phyloP scores from a whole-genome alignment of 441 rosid genomes.

The Mallotus repandus region DNA sequence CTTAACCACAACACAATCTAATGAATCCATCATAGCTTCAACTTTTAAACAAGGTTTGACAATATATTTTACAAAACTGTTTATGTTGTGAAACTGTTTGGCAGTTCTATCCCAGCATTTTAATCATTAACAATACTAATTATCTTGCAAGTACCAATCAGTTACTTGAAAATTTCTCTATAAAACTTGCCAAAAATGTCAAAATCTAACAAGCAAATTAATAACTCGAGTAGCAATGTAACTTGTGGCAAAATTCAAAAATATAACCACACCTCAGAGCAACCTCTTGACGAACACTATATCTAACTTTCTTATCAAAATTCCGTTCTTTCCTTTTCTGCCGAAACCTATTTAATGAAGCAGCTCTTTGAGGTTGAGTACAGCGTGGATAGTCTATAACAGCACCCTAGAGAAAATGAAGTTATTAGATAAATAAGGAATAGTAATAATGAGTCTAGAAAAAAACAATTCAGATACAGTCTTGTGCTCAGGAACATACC shows the following conservation, averaged over 20 bases:
- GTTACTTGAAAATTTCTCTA: not conserved
- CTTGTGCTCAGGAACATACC: constrained; percentile 40
- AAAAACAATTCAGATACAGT: not conserved
- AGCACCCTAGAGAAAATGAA: constrained; percentile 36
- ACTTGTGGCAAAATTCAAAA: not conserved
- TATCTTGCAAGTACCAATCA: not conserved
- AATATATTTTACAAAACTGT: not conserved
- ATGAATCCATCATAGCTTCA: not conserved
- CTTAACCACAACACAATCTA: not conserved
- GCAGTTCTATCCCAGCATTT: not conserved
- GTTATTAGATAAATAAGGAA: not conserved
- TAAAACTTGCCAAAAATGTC: not conserved
- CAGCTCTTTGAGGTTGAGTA: constrained; percentile 81
- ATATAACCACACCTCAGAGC: constrained; percentile 65
- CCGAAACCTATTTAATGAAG: constrained; percentile 82
- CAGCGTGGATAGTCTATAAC: constrained; percentile 59
- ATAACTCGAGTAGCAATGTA: not conserved
- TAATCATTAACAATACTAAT: not conserved
- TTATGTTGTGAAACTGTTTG: not conserved
- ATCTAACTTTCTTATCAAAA: constrained; percentile 93
- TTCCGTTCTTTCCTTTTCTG: constrained; percentile 93
- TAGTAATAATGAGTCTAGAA: not conserved
- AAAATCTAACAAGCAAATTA: not conserved
- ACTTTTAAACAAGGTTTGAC: not conserved
- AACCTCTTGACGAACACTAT: constrained; percentile 95